Evolutionary conservation across 176 grass and related monocot species (phyloP).

Genomic region (Triticum timopheevii): DNA sequence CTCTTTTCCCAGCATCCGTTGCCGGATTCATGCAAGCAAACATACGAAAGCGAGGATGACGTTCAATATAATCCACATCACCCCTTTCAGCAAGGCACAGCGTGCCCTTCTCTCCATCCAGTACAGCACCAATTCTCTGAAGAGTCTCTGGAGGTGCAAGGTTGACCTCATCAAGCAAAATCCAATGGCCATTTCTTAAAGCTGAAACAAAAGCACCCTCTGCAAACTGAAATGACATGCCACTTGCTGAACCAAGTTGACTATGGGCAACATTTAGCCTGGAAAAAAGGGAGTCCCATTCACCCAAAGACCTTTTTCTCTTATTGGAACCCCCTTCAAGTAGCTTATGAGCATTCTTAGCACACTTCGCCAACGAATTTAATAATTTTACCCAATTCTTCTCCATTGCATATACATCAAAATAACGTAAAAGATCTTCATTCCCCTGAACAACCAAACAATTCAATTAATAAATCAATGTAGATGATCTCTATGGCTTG

Average conservation of each 20-base stretch:
- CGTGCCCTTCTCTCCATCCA: constrained; percentile 83
- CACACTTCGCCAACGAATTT: constrained; percentile 27
- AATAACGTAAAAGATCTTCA: constrained; percentile 33
- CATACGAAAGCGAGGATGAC: constrained; percentile 72
- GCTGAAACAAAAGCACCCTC: constrained; percentile 94
- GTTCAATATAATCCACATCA: constrained; percentile 82
- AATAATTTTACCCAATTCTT: constrained; percentile 84
- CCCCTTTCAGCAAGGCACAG: constrained; percentile 93
- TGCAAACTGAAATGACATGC: constrained; percentile 80
- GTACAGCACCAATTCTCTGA: constrained; percentile 87
- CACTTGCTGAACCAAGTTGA: constrained; percentile 53
- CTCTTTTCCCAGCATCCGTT: constrained; percentile 91
- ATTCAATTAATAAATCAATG: constrained; percentile 8
- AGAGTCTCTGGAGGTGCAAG: constrained; percentile 95
- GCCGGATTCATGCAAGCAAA: constrained; percentile 99
- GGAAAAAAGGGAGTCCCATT: constrained; percentile 66
- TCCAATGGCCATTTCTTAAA: constrained; percentile 86
- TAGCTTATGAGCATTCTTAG: constrained; percentile 31
- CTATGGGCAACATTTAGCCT: constrained; percentile 49
- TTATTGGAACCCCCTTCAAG: constrained; percentile 30
- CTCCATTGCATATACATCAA: constrained; percentile 49
- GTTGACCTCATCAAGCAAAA: constrained; percentile 98
- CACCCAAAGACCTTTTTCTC: constrained; percentile 69
- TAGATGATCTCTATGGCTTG: neutral
- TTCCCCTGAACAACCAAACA: constrained; percentile 60